Evolutionary conservation across 805 yeast genomes (phyloP).

Genomic region (Kregervanrija delftensis): DNA sequence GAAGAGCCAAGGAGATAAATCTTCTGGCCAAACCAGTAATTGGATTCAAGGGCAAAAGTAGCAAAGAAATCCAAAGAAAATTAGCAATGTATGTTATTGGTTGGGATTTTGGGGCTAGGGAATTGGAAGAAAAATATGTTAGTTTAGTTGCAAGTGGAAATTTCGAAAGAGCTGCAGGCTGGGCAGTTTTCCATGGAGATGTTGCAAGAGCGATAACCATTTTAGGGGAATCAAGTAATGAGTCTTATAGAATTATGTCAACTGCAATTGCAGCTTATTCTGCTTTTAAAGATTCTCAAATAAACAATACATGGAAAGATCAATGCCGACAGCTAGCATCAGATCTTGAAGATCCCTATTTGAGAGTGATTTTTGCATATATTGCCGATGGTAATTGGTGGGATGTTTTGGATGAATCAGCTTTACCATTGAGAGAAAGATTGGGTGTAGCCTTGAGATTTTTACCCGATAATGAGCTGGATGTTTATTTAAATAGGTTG

Average conservation of each 20-base stretch:
- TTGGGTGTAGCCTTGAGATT: constrained; percentile 87
- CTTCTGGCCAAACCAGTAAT: constrained; percentile 36
- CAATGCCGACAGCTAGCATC: constrained; percentile 84
- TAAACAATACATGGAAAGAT: constrained; percentile 83
- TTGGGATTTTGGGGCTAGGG: constrained; percentile 76
- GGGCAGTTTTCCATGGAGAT: constrained; percentile 95
- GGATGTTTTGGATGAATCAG: constrained; percentile 86
- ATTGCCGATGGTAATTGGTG: constrained; percentile 95
- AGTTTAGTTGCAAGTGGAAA: constrained; percentile 51
- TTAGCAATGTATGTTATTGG: constrained; percentile 82
- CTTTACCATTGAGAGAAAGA: constrained; percentile 81
- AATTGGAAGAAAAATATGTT: constrained; percentile 62
- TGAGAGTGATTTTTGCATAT: constrained; percentile 87
- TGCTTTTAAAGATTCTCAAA: constrained; percentile 50
- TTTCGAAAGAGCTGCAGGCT: constrained; percentile 89
- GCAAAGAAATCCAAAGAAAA: constrained; percentile 58
- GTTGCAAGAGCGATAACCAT: constrained; percentile 74
- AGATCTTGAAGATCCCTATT: constrained; percentile 84
- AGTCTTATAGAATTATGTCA: constrained; percentile 69
- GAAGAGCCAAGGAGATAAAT: constrained; percentile 37
- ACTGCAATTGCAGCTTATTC: constrained; percentile 91
- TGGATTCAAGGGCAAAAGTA: constrained; percentile 38
- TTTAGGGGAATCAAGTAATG: constrained; percentile 66
- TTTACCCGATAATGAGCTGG: constrained; percentile 70
- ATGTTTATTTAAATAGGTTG: constrained; percentile 61